Evolutionary conservation across 192 early-diverging fungal species (phyloP).

Genomic region (Coemansia sp.): DNA sequence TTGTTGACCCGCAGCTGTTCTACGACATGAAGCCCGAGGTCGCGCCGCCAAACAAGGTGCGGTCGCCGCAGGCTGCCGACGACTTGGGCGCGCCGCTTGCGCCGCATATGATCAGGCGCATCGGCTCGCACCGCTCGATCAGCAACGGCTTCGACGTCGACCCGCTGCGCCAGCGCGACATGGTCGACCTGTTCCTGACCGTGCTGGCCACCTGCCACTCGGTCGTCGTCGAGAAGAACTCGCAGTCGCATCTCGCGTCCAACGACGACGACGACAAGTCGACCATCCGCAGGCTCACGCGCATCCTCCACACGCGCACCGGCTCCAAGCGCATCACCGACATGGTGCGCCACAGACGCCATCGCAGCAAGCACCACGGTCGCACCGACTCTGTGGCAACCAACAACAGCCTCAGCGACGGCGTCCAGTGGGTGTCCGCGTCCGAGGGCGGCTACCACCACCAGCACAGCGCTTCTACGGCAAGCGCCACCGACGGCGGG

Average conservation of each 20-base stretch:
- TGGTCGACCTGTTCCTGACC: slow-evolving; percentile 68
- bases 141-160: slow-evolving; percentile 47
- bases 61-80: slow-evolving; percentile 10
- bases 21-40: slow-evolving; percentile 63
- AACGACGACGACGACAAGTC: slow-evolving; percentile 40
- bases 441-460: slow-evolving; percentile 19
- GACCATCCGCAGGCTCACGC: slow-evolving; percentile 34
- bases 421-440: slow-evolving; percentile 42
- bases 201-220: slow-evolving; percentile 93
- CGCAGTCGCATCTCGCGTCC: slow-evolving; percentile 38
- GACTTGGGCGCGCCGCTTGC: slow-evolving; percentile 2
- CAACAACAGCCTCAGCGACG: slow-evolving; percentile 28
- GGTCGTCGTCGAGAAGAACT: slow-evolving; percentile 77
- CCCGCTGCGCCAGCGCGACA: slow-evolving; percentile 60
- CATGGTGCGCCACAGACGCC: slow-evolving; percentile 43
- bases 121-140: slow-evolving; percentile 46
- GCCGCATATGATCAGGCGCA: slow-evolving; percentile 21
- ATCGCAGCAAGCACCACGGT: slow-evolving; percentile 44
- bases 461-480: slow-evolving; percentile 18
- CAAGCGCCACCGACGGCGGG: slow-evolving; percentile 10
- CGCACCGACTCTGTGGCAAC: slow-evolving; percentile 46
- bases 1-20: slow-evolving; percentile 80
- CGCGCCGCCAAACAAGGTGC: slow-evolving; percentile 27
- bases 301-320: slow-evolving; percentile 29
- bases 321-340: slow-evolving; percentile 39